Conservation (phyloP, 306 rosid genomes). For the Castanea crenata region DNA sequence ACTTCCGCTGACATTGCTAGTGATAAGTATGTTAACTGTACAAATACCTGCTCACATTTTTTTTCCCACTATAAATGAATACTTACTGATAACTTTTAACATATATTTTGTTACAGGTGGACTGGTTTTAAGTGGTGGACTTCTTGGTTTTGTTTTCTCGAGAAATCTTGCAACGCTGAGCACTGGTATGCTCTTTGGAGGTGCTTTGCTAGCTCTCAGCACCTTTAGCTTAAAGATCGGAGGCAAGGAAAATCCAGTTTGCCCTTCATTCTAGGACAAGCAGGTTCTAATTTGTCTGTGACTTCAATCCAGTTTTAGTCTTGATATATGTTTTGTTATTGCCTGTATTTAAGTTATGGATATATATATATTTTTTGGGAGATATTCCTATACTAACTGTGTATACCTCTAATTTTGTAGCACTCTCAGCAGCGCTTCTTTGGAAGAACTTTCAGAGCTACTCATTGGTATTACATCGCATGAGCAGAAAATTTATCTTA, state of each 20-base stretch:
- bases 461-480: conserved; percentile 51
- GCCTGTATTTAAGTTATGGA: background rate
- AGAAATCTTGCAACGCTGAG: conserved; percentile 64
- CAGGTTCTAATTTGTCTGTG: conserved; percentile 46
- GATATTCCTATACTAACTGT: background rate
- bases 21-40: too few relatives aligned
- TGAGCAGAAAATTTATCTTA: conserved; percentile 3
- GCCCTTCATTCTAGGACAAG: conserved; percentile 88
- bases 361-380: too few relatives aligned
- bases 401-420: conserved; percentile 38
- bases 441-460: conserved; percentile 79
- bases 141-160: conserved; percentile 64
- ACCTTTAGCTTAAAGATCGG: conserved; percentile 88
- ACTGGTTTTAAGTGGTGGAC: conserved; percentile 71
- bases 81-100: background rate
- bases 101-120: conserved; percentile 49
- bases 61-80: background rate
- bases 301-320: background rate
- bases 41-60: too few relatives aligned
- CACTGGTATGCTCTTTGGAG: conserved; percentile 70
- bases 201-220: conserved; percentile 85
- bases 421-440: conserved; percentile 59
- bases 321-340: conserved; percentile 12
- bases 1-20: too few relatives aligned
- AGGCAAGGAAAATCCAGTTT: conserved; percentile 87